These are phyloP conservation scores for Fraxinus baroniana DNA, from an alignment of 305 asterid species.

Conservation along the genomic window DNA sequence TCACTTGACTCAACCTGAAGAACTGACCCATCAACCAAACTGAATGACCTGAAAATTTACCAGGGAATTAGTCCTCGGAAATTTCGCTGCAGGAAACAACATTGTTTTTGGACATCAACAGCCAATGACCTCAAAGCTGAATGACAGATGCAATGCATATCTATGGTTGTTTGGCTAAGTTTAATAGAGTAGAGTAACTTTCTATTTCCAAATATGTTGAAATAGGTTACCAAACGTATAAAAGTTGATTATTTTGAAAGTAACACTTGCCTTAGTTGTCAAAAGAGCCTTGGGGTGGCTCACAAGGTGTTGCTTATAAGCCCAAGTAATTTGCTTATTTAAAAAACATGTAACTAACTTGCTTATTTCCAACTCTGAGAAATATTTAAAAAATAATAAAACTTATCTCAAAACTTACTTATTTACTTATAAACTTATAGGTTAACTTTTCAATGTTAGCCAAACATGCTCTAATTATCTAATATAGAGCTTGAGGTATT, in stretches of 20 bases:
- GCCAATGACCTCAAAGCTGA: neutral
- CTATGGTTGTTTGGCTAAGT: neutral
- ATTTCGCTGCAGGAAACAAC: neutral
- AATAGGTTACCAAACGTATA: neutral
- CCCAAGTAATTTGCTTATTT: neutral
- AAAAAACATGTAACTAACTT: neutral
- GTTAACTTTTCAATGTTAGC: neutral
- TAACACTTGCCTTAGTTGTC: neutral
- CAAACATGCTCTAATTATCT: neutral
- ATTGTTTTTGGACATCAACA: neutral
- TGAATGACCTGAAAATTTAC: conserved; percentile 26
- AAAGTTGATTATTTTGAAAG: neutral
- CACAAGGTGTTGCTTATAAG: neutral
- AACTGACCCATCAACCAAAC: conserved; percentile 34
- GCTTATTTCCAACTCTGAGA: neutral
- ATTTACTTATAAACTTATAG: neutral
- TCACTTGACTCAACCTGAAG: conserved; percentile 18
- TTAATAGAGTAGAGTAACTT: neutral
- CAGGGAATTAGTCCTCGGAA: conserved; percentile 8
- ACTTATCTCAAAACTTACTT: neutral
- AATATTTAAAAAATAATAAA: too few species aligned
- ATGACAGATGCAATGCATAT: neutral
- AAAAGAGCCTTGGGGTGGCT: neutral
- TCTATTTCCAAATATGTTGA: neutral
- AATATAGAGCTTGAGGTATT: neutral